Evolutionary conservation across 2,329 filamentous ascomycete genomes (phyloP).

Genomic region (Diplocarpon mali): DNA sequence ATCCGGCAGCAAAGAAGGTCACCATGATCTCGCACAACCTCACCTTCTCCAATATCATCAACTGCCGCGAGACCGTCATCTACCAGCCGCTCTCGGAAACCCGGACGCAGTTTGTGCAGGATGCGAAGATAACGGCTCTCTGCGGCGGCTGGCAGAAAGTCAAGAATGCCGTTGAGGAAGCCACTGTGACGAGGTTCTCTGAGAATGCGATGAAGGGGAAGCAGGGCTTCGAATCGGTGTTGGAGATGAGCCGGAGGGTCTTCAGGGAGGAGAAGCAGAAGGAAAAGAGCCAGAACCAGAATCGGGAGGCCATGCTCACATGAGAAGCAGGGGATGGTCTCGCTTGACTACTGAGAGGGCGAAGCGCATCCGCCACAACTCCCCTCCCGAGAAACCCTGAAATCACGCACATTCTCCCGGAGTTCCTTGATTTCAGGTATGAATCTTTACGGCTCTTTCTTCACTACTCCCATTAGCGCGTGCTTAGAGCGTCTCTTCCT

Average conservation of each 20-base stretch:
- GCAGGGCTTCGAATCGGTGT: conserved; percentile 89
- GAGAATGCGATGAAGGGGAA: conserved; percentile 86
- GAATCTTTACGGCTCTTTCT: background rate
- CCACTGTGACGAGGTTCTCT: conserved; percentile 75
- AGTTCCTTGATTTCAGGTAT: too few species aligned
- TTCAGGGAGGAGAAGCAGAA: conserved; percentile 78
- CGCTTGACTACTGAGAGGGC: too few species aligned
- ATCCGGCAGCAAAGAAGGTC: conserved; percentile 70
- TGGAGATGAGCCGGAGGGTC: conserved; percentile 84
- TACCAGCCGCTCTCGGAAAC: conserved; percentile 53
- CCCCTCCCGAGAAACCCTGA: too few species aligned
- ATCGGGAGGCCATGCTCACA: conserved; percentile 9
- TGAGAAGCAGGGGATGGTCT: background rate
- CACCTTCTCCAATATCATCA: conserved; percentile 83
- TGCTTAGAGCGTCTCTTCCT: conserved; percentile 3
- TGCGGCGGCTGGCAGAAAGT: conserved; percentile 96
- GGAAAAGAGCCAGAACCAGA: conserved; percentile 27
- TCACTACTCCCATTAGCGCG: conserved; percentile 3
- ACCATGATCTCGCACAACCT: conserved; percentile 96
- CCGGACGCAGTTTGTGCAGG: conserved; percentile 75
- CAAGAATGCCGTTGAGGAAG: conserved; percentile 91
- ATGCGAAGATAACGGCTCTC: conserved; percentile 84
- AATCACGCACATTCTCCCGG: too few species aligned
- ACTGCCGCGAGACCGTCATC: conserved; percentile 83
- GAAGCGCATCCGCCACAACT: too few species aligned